These are phyloP conservation scores for Metschnikowia noctiluminum DNA, from an alignment of 805 yeast species.

Conservation along the genomic window DNA sequence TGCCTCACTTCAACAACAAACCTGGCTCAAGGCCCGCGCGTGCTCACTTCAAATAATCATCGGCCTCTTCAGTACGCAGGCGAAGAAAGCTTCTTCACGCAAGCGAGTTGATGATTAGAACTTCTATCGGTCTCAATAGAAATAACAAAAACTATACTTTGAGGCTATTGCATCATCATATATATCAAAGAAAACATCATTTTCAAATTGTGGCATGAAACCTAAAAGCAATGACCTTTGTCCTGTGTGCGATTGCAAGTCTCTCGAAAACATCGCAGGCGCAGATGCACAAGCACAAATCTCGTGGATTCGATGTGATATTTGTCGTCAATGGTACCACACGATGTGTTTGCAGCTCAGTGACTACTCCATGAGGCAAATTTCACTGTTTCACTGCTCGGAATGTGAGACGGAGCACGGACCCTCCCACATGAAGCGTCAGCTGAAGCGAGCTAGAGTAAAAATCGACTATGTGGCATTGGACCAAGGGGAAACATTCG, in stretches of 20 bases:
- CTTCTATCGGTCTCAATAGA: not conserved
- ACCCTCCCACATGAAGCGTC: constrained; percentile 47
- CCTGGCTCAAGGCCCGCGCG: not conserved
- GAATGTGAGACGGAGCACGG: constrained; percentile 46
- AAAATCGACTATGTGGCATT: constrained; percentile 75
- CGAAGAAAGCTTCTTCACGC: not conserved
- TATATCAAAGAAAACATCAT: not conserved
- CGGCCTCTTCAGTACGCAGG: not conserved
- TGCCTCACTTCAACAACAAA: not conserved
- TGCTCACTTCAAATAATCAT: not conserved
- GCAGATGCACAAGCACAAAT: constrained; percentile 3
- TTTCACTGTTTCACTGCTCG: constrained; percentile 54
- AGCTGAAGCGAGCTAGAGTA: constrained; percentile 50
- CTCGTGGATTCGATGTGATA: constrained; percentile 57
- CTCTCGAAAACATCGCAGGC: not conserved
- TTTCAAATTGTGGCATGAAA: constrained; percentile 1
- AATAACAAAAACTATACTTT: too few species aligned
- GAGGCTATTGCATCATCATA: not conserved
- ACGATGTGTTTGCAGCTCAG: constrained; percentile 36
- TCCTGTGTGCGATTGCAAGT: constrained; percentile 9
- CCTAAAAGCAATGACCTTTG: constrained; percentile 8
- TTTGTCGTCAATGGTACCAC: constrained; percentile 56
- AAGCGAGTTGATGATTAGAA: too few species aligned
- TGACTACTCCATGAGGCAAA: constrained; percentile 28
- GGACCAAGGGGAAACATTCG: constrained; percentile 63